Evolutionary conservation across 1,139 yeast species (phyloP).

Genomic region (Geotrichum europaeum): DNA sequence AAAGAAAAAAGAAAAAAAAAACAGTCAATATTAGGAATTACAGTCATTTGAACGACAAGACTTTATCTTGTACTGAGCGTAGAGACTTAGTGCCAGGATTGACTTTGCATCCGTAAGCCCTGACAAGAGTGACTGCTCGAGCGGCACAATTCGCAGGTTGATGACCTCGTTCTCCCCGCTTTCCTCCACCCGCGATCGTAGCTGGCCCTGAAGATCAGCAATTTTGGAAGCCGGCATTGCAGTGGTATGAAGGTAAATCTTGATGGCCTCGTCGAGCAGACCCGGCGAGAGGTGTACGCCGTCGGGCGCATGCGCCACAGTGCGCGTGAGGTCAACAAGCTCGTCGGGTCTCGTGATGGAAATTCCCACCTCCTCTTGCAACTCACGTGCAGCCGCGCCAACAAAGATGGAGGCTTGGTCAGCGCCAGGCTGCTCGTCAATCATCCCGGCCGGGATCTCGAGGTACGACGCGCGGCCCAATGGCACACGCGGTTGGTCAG

Average conservation of each 20-base stretch:
- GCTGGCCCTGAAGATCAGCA: conserved; percentile 20
- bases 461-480: conserved; percentile 20
- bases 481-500: conserved; percentile 27
- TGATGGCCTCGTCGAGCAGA: conserved; percentile 22
- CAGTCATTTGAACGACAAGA: not conserved
- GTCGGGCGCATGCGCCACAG: conserved; percentile 12
- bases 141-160: conserved; percentile 18
- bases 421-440: conserved; percentile 21
- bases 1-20: too few relatives aligned
- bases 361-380: conserved; percentile 28
- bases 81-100: conserved; percentile 22
- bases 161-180: conserved; percentile 23
- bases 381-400: conserved; percentile 27
- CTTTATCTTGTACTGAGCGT: conserved; percentile 2
- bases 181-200: conserved; percentile 17
- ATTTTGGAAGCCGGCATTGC: conserved; percentile 20
- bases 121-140: conserved; percentile 11
- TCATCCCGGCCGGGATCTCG: conserved; percentile 30
- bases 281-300: conserved; percentile 22
- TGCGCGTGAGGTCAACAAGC: conserved; percentile 22
- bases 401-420: conserved; percentile 12
- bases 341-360: conserved; percentile 17
- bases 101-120: conserved; percentile 22
- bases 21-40: not conserved
- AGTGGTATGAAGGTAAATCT: conserved; percentile 18